phyloP scores from a whole-genome alignment of 768 basidiomycete species.

The Asterophora parasitica region DNA sequence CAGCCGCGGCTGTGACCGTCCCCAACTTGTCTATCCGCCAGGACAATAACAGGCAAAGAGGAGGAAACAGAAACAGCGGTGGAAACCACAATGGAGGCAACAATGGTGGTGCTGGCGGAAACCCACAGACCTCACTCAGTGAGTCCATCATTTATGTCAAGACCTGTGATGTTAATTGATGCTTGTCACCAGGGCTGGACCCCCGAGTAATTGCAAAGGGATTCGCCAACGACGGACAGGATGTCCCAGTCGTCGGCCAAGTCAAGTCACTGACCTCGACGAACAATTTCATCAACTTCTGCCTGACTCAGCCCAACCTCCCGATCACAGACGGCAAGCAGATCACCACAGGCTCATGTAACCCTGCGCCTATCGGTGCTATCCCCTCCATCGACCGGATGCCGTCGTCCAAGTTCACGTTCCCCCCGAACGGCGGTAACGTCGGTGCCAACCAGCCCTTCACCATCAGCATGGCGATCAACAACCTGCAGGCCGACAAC shows the following conservation, averaged over 20 bases:
- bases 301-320: conserved; percentile 34
- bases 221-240: conserved; percentile 47
- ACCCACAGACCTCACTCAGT: conserved; percentile 45
- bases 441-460: conserved; percentile 41
- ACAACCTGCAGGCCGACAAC: conserved; percentile 37
- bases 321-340: conserved; percentile 52
- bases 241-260: conserved; percentile 37
- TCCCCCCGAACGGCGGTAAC: conserved; percentile 35
- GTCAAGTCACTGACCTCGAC: conserved; percentile 44
- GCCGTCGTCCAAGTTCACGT: conserved; percentile 41
- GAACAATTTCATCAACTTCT: conserved; percentile 60
- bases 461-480: conserved; percentile 40
- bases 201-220: conserved; percentile 44
- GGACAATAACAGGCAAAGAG: conserved; percentile 15
- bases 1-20: conserved; percentile 25
- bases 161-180: not conserved
- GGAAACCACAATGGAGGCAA: not conserved
- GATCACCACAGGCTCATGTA: conserved; percentile 46
- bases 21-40: conserved; percentile 25
- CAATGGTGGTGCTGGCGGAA: conserved; percentile 18
- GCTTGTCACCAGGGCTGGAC: conserved; percentile 39
- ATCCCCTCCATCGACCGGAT: conserved; percentile 40
- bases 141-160: conserved; percentile 7
- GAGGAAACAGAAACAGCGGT: conserved; percentile 4
- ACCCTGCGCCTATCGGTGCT: conserved; percentile 48